Base-by-base conservation (phyloP, 164 flowering plant species). In the Annona squamosa region DNA sequence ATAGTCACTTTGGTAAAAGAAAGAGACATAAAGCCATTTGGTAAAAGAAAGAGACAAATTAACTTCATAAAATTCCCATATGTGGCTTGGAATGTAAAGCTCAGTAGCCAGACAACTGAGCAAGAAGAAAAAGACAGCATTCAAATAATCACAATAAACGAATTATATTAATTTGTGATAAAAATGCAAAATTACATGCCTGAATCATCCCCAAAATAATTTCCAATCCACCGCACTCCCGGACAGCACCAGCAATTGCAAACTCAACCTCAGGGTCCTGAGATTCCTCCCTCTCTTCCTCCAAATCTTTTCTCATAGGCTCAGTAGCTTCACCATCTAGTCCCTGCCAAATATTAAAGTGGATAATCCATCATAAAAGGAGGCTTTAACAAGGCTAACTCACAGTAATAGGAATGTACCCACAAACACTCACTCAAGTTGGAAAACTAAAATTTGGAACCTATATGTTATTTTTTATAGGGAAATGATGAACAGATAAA, bases 301-400 rank as follows among this genome's bases (percentile, higher is more conserved):
- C 99, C 76, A 96, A 76, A 76, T 92, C 99, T 84, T 96, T 96
- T 74, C 93, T 96, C 99, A 96, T 96, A 48, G 98, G 99, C 72
- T 96, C 99, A 67, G 99, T 96, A 68, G 99, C 99, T 86, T 96
- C 99, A 84, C 99, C 99, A 86, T 96, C 99, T 72, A 96, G 76
- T 19, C 99, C 99, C 99, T 96, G 84, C 65, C 41, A 84, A 52
- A 75, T 73, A 71, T 59, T 52, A 71, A 70, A 46, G 65, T 42
- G 42, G 67, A 5, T 2, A 41, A 18, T 47, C 16, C 16, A 57
- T 26, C 19, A 17, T n/a, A 59, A 3, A 17, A n/a, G 48, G 13
- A 68, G 5, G 37, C 16, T 26, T 65, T 66, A 13, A 16, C 26
- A 65, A 66, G 5, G 26, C 46, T 17, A 2, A 6, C 10, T 26